phyloP scores from a whole-genome alignment of 768 basidiomycete species.

The Lactarius pseudohatsudake region DNA sequence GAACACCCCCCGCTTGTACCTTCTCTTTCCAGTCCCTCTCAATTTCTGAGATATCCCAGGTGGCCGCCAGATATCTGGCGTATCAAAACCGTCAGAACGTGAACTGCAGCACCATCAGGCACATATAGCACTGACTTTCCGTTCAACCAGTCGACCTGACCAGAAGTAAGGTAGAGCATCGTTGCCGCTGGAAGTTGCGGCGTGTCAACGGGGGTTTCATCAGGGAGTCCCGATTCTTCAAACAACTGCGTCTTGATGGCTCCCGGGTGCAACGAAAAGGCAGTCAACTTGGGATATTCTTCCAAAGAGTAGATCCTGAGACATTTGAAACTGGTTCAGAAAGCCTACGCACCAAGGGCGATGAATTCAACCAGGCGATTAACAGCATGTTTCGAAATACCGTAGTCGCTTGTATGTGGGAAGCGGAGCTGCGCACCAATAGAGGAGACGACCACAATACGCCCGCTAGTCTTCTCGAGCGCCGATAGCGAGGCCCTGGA shows the following conservation, averaged over 20 bases:
- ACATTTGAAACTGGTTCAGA: too few species aligned
- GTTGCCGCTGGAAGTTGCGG: conserved; percentile 31
- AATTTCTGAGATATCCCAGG: too few species aligned
- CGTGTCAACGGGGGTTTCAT: conserved; percentile 22
- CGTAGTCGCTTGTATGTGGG: too few species aligned
- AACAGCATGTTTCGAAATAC: too few species aligned
- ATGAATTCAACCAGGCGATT: too few species aligned
- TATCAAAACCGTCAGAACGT: not conserved
- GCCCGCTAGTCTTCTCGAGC: conserved; percentile 2
- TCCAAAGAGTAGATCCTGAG: not conserved
- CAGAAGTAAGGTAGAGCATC: conserved; percentile 16
- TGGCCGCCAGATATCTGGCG: not conserved
- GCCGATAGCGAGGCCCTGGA: conserved; percentile 7
- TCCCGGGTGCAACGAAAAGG: conserved; percentile 19
- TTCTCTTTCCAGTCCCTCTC: too few species aligned
- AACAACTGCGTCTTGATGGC: conserved; percentile 5
- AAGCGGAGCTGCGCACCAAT: too few species aligned
- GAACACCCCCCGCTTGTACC: too few species aligned
- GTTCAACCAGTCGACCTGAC: conserved; percentile 31
- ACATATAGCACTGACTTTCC: conserved; percentile 10
- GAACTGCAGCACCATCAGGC: not conserved
- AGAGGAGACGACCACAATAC: too few species aligned
- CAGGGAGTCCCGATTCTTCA: not conserved
- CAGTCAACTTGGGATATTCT: conserved; percentile 21
- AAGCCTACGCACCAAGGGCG: too few species aligned